Percentiles rank a stretch among this genome's conserved stretches.
phyloP scores from a whole-genome alignment of 108 stramenopile species.

The Cylindrotheca fusiformis region DNA sequence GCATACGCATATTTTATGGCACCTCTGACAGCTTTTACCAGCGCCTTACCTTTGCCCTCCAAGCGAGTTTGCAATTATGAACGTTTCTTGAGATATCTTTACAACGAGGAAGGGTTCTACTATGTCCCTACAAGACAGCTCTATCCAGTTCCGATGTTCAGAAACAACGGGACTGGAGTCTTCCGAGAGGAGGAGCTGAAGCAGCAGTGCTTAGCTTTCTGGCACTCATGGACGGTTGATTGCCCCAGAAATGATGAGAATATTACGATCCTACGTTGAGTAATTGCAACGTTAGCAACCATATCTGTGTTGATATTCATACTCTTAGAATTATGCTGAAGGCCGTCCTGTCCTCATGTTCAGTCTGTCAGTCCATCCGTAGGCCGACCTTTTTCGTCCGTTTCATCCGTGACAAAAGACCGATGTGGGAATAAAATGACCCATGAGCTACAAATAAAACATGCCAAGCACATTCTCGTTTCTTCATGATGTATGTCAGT shows the following conservation, averaged over 20 bases:
- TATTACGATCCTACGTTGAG: background rate
- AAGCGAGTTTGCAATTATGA: background rate
- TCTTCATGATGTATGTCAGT: too few relatives aligned
- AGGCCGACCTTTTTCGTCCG: too few relatives aligned
- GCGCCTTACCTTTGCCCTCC: background rate
- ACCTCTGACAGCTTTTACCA: background rate
- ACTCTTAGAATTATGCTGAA: too few relatives aligned
- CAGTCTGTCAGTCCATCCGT: too few relatives aligned
- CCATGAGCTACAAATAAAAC: too few relatives aligned
- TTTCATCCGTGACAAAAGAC: too few relatives aligned
- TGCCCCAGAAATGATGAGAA: background rate
- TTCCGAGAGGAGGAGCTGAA: conserved; percentile 1
- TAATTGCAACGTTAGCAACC: too few relatives aligned
- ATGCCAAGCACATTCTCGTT: too few relatives aligned
- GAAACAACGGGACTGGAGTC: background rate
- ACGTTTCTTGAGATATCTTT: background rate
- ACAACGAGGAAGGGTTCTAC: background rate
- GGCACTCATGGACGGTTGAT: background rate
- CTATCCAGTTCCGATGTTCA: background rate
- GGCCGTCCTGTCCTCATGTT: too few relatives aligned
- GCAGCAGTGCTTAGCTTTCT: background rate
- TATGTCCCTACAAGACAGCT: background rate
- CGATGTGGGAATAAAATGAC: too few relatives aligned
- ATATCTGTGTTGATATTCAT: too few relatives aligned
- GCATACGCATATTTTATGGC: conserved; percentile 16